Base-by-base conservation (phyloP, 495 filamentous ascomycete genomes). In the Daldinia decipiens region DNA sequence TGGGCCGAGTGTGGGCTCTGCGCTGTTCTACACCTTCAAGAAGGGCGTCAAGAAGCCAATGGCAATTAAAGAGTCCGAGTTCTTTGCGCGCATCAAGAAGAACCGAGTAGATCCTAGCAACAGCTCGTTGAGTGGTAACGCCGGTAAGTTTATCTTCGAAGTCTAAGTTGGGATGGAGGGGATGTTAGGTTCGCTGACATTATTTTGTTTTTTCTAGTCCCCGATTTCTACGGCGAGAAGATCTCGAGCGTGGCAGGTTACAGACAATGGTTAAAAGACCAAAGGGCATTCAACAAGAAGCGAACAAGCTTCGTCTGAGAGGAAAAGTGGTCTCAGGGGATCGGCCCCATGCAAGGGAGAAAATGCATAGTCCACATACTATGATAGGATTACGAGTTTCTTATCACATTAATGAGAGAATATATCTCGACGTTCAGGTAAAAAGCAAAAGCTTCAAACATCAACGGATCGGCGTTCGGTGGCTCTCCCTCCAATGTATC, bases 261-360 rank as follows among this genome's bases (percentile, higher is more conserved):
- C 75, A 81, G 96, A 71, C 89, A 91, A 78, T 99, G 95, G 95
- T 81, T 99, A 77, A 97, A 95, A 84, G 95, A 99, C 78, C 96
- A 98, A 84, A 81, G 94, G 53, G 93, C 94, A n/a, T 99, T 95
- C 80, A 97, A 97, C 82, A 88, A 90, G 82, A 98, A 97, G 87
- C 89, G 92, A 74, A 86, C 87, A 55, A 89, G 82, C 69, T 92
- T 82, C 55, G 74, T 83, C 58, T 82, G 60, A 80, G 62, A 47
- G n/a, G 17, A 34, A 24, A 17, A 31, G 19, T 6, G 5, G 19
- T 47, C 12, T 54, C 8, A n/a, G 43, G 50, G 19, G 36, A 39
- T 54, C 7, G 53, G 15, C 47, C 13, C 29, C 8, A 32, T 32
- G 15, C 9, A 32, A 60, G 53, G 55, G 51, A 29, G 31, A 24